Evolutionary conservation across 2,329 filamentous ascomycete genomes (phyloP).

Genomic region (Teratosphaeria nubilosa): DNA sequence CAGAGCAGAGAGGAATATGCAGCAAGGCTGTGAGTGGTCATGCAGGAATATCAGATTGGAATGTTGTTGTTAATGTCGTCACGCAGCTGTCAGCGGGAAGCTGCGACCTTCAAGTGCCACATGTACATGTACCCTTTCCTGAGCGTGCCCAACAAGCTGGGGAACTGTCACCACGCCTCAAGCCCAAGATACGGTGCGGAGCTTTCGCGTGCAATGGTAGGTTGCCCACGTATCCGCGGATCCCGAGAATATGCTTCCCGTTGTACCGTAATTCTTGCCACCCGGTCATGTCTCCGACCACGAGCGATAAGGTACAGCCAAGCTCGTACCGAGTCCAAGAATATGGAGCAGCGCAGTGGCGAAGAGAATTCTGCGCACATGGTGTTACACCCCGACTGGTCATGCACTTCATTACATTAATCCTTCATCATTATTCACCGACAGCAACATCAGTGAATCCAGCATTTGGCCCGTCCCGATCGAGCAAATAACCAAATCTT

Average conservation of each 20-base stretch:
- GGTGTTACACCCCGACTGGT: background rate
- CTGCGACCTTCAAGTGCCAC: background rate
- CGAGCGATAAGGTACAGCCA: background rate
- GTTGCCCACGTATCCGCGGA: background rate
- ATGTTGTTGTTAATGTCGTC: background rate
- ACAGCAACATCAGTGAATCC: conserved; percentile 24
- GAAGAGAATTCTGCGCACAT: background rate
- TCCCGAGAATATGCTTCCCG: background rate
- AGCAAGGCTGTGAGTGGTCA: background rate
- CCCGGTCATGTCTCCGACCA: background rate
- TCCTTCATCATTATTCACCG: background rate
- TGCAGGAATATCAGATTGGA: background rate
- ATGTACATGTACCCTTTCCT: background rate
- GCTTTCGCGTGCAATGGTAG: background rate
- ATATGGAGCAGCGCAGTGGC: too few relatives aligned
- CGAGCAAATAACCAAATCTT: conserved; percentile 29
- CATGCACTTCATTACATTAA: background rate
- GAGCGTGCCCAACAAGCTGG: background rate
- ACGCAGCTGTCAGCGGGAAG: background rate
- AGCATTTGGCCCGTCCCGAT: conserved; percentile 30
- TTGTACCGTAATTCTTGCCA: background rate
- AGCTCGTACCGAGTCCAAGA: background rate
- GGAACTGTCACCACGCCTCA: background rate
- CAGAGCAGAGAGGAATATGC: background rate
- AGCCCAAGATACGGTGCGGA: background rate